Evolutionary conservation across 1,139 yeast genomes (phyloP).

Genomic region (Geotrichum reessii): DNA sequence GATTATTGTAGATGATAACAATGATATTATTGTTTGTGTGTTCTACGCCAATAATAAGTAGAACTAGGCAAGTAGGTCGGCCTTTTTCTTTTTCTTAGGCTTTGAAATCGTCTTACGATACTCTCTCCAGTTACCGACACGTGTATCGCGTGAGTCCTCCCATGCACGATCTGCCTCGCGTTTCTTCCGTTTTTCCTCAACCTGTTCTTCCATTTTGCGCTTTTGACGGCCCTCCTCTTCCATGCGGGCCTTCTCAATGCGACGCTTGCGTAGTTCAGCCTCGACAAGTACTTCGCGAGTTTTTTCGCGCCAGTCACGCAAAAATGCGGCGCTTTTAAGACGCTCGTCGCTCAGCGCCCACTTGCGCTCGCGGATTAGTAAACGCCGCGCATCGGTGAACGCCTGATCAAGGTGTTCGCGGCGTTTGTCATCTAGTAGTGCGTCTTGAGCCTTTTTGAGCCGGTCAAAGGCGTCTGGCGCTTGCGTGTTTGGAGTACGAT

Average conservation of each 20-base stretch:
- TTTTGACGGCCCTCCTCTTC: conserved; percentile 42
- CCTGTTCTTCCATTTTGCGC: conserved; percentile 37
- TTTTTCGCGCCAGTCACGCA: conserved; percentile 38
- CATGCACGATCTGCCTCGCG: conserved; percentile 47
- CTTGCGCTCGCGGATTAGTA: conserved; percentile 43
- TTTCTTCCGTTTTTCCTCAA: conserved; percentile 40
- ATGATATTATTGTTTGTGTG: not conserved
- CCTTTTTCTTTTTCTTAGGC: conserved; percentile 40
- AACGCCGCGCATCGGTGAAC: conserved; percentile 41
- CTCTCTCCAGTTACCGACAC: conserved; percentile 59
- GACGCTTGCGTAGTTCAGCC: conserved; percentile 40
- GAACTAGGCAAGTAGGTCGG: conserved; percentile 19
- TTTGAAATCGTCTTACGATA: conserved; percentile 39
- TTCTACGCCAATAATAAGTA: not conserved
- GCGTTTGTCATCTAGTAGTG: conserved; percentile 34
- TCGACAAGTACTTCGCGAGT: conserved; percentile 44
- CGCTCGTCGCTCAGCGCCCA: conserved; percentile 41
- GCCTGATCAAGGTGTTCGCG: conserved; percentile 39
- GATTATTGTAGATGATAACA: not conserved
- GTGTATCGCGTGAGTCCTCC: conserved; percentile 56
- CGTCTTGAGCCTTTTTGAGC: conserved; percentile 39
- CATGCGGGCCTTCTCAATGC: conserved; percentile 38
- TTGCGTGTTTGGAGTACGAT: conserved; percentile 48
- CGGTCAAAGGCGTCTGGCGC: conserved; percentile 63
- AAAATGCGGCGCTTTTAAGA: conserved; percentile 39